Percentiles rank a stretch among this genome's conserved stretches.
Evolutionary conservation across 306 rosid species (phyloP).

Genomic region (Crotalaria pallida): DNA sequence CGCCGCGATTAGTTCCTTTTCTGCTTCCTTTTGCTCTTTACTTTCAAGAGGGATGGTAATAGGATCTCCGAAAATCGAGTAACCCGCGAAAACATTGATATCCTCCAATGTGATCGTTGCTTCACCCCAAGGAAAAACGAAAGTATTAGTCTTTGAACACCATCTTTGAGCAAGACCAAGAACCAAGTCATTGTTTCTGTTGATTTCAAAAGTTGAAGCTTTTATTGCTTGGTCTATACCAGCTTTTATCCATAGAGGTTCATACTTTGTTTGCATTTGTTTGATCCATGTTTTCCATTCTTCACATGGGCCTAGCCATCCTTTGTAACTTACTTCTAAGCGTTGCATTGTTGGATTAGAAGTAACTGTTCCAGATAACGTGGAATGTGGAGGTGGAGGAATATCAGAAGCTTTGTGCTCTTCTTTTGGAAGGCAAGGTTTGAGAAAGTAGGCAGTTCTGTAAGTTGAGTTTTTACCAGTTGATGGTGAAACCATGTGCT

Average conservation of each 20-base stretch:
- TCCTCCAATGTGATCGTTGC: constrained; percentile 54
- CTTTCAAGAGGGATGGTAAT: constrained; percentile 12
- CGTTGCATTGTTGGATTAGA: background rate
- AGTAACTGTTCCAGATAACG: background rate
- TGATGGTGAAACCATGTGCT: constrained; percentile 29
- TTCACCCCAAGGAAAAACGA: constrained; percentile 59
- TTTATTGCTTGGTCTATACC: constrained; percentile 47
- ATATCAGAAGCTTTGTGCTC: background rate
- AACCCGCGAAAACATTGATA: constrained; percentile 34
- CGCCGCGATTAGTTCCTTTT: background rate
- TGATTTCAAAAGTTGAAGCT: constrained; percentile 34
- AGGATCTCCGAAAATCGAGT: constrained; percentile 32
- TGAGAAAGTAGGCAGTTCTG: constrained; percentile 27
- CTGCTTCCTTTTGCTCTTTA: background rate
- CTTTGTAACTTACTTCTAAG: background rate
- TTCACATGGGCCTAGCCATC: constrained; percentile 22
- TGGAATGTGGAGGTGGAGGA: background rate
- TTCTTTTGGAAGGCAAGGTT: constrained; percentile 18
- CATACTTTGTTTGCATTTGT: constrained; percentile 10
- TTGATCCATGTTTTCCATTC: constrained; percentile 34
- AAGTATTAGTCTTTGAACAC: constrained; percentile 37
- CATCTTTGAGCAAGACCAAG: constrained; percentile 33
- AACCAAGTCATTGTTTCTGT: constrained; percentile 18
- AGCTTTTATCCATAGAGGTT: constrained; percentile 25
- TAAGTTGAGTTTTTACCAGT: background rate